Conservation (phyloP, 1,284 basidiomycete species). For the Cryptococcus maquisensis region DNA sequence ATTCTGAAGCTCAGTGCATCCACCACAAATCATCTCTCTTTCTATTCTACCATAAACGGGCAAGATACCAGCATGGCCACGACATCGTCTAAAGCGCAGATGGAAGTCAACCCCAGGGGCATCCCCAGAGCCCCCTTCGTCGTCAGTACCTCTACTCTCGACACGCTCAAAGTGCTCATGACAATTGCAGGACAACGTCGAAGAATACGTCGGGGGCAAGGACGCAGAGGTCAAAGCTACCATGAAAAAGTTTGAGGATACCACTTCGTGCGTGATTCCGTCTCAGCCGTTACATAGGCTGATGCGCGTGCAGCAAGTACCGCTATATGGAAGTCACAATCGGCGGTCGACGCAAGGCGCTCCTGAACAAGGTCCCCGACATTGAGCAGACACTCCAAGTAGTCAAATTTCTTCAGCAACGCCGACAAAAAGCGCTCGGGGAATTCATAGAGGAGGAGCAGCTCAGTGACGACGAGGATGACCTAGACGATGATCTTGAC, state of each 20-base stretch:
- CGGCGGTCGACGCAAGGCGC: conserved; percentile 67
- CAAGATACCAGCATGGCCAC: conserved; percentile 13
- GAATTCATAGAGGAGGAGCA: conserved; percentile 41
- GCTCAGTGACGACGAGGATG: conserved; percentile 45
- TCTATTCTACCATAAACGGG: too few species aligned
- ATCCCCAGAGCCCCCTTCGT: conserved; percentile 95
- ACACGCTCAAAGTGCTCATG: neutral
- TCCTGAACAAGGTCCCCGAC: conserved; percentile 95
- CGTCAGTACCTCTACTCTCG: conserved; percentile 55
- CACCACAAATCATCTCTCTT: too few species aligned
- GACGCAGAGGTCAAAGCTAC: conserved; percentile 74
- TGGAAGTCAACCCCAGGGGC: conserved; percentile 76
- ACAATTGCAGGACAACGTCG: conserved; percentile 65
- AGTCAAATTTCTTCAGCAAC: conserved; percentile 74
- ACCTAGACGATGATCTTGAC: conserved; percentile 46
- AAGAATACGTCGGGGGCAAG: conserved; percentile 75
- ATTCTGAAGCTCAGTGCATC: too few species aligned
- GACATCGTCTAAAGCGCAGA: conserved; percentile 28
- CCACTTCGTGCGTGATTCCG: conserved; percentile 64
- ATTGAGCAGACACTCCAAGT: conserved; percentile 88
- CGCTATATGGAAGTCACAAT: conserved; percentile 94
- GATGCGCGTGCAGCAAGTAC: conserved; percentile 70
- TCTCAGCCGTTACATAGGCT: neutral
- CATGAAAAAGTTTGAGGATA: conserved; percentile 83
- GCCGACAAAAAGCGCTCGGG: conserved; percentile 55